Evolutionary conservation across 257 asterid species (phyloP).

Genomic region (Gynochthodes officinalis): DNA sequence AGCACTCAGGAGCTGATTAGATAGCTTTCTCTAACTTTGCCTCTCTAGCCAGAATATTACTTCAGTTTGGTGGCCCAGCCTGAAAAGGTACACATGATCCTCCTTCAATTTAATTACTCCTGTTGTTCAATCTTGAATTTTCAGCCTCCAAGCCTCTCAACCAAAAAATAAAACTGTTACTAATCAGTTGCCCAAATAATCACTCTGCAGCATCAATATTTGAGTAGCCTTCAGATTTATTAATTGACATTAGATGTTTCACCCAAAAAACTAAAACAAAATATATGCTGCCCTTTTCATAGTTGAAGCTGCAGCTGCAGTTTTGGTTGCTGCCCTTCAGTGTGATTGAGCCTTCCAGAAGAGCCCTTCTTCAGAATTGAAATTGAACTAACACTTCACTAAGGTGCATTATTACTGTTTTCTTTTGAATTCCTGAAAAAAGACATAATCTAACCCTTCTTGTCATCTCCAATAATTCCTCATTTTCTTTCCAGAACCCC

Average conservation of each 20-base stretch:
- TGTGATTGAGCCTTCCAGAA: too few relatives aligned
- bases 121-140: not conserved
- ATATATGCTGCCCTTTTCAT: too few relatives aligned
- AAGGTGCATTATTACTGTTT: too few relatives aligned
- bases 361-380: too few relatives aligned
- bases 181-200: not conserved
- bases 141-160: not conserved
- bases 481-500: not conserved
- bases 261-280: too few relatives aligned
- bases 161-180: not conserved
- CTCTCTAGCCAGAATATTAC: not conserved
- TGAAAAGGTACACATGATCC: not conserved
- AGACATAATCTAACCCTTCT: too few relatives aligned
- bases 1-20: not conserved
- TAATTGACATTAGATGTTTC: too few relatives aligned
- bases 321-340: too few relatives aligned
- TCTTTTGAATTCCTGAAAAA: too few relatives aligned
- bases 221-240: not conserved
- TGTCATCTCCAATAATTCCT: not conserved
- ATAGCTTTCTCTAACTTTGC: not conserved
- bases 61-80: constrained; percentile 4
- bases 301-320: too few relatives aligned
- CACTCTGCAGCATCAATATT: not conserved
- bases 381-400: too few relatives aligned
- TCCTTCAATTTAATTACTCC: not conserved